Evolutionary conservation across 176 grass and related monocot genomes (phyloP).

Genomic region (Phyllostachys edulis): DNA sequence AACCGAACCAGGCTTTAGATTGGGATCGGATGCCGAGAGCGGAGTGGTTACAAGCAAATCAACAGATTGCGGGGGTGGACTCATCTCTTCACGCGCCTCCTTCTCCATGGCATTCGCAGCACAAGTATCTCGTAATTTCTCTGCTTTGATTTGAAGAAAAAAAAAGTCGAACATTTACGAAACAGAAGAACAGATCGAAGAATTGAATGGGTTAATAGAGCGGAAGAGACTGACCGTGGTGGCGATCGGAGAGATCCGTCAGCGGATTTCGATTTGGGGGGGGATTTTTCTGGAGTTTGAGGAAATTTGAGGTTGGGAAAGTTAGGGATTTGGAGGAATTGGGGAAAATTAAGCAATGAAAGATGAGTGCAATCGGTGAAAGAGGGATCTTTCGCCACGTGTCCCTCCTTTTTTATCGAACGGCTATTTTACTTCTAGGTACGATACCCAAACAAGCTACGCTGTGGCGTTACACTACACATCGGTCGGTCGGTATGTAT

Average conservation of each 20-base stretch:
- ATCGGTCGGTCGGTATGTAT: background rate
- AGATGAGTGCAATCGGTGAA: conserved; percentile 22
- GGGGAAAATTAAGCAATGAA: conserved; percentile 21
- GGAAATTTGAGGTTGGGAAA: conserved; percentile 32
- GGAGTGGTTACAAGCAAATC: background rate
- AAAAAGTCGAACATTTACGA: background rate
- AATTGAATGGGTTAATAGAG: background rate
- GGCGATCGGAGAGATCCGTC: conserved; percentile 15
- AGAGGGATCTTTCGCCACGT: conserved; percentile 28
- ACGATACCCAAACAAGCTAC: background rate
- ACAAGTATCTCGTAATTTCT: conserved; percentile 20
- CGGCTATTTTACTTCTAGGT: background rate
- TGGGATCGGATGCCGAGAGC: conserved; percentile 20
- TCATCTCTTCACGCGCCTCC: conserved; percentile 30
- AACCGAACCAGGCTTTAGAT: conserved; percentile 32
- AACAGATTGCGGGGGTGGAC: conserved; percentile 8
- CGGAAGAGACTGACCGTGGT: conserved; percentile 13
- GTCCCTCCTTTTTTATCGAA: conserved; percentile 16
- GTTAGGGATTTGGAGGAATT: conserved; percentile 36
- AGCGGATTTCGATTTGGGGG: conserved; percentile 19
- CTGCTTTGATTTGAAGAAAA: conserved; percentile 27
- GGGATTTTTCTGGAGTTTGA: conserved; percentile 17
- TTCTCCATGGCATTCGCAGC: conserved; percentile 40
- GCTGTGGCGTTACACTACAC: background rate
- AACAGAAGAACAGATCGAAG: conserved; percentile 24